Evolutionary conservation across 163 green algal species (phyloP).

Genomic region (Trebouxiophyceae sp.): DNA sequence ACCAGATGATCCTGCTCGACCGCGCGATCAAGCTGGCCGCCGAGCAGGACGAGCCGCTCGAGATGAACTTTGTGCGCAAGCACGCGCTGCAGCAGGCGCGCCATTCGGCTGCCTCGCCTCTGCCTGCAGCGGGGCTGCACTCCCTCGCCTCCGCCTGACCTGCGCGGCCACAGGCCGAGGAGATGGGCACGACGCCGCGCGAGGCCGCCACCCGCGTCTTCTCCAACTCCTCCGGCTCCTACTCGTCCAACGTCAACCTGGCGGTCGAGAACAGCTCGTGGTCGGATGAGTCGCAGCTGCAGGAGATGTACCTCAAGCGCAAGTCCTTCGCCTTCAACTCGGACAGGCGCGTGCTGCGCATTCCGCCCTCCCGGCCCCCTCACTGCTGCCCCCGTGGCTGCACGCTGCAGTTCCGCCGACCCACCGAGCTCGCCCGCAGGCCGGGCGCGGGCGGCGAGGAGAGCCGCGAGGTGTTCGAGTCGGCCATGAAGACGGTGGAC

Average conservation of each 20-base stretch:
- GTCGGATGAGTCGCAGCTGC: constrained; percentile 75
- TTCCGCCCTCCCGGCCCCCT: no score
- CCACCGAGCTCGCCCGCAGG: no score
- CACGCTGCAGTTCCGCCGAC: no score
- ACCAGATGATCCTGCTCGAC: constrained; percentile 94
- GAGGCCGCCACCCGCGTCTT: constrained; percentile 94
- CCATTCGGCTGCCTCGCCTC: background rate
- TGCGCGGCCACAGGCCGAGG: constrained; percentile 17
- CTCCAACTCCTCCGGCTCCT: constrained; percentile 91
- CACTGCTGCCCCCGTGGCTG: no score
- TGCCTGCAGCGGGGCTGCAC: background rate
- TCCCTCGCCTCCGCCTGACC: no score
- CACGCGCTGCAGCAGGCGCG: constrained; percentile 79
- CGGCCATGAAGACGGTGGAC: constrained; percentile 89
- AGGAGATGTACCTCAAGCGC: constrained; percentile 94
- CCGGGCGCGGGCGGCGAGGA: constrained; percentile 84
- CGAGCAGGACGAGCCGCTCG: constrained; percentile 92
- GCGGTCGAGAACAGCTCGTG: constrained; percentile 94
- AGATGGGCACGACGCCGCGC: constrained; percentile 40
- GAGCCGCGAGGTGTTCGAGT: constrained; percentile 85
- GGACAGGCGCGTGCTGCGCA: constrained; percentile 46
- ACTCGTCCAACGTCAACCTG: constrained; percentile 98
- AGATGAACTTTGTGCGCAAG: constrained; percentile 99
- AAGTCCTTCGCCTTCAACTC: constrained; percentile 99
- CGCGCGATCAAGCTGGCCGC: constrained; percentile 96